Evolutionary conservation across 139 green algal species (phyloP).

Genomic region (Asterochloris sp.): DNA sequence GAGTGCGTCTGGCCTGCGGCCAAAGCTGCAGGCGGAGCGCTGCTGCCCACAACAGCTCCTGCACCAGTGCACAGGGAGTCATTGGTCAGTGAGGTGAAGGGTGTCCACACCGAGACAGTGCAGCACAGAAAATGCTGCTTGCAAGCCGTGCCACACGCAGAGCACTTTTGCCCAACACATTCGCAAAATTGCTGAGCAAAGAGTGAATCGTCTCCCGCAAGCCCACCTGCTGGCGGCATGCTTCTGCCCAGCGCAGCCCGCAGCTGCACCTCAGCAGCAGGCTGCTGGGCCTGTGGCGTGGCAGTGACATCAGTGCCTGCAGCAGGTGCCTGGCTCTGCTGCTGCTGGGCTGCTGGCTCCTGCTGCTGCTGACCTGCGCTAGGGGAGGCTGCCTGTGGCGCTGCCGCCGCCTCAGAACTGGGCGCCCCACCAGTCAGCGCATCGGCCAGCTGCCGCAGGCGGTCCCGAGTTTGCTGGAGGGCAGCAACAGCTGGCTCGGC

Average conservation of each 20-base stretch:
- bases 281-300: not conserved
- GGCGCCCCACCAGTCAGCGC: not conserved
- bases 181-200: too few species aligned
- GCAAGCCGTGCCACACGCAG: too few species aligned
- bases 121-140: too few species aligned
- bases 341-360: not conserved
- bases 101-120: too few species aligned
- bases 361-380: not conserved
- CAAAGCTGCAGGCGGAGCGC: not conserved
- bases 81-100: too few species aligned
- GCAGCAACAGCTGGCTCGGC: slow-evolving; percentile 1
- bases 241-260: too few species aligned
- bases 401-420: not conserved
- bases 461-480: not conserved
- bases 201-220: too few species aligned
- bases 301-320: not conserved
- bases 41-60: not conserved
- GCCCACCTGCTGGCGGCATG: too few species aligned
- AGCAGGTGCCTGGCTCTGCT: not conserved
- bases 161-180: too few species aligned
- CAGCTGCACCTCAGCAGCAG: not conserved
- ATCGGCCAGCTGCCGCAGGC: not conserved
- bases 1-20: not conserved
- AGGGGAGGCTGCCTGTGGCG: not conserved
- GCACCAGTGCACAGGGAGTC: not conserved